phyloP scores from a whole-genome alignment of 768 basidiomycete genomes.

The Russula sp. region DNA sequence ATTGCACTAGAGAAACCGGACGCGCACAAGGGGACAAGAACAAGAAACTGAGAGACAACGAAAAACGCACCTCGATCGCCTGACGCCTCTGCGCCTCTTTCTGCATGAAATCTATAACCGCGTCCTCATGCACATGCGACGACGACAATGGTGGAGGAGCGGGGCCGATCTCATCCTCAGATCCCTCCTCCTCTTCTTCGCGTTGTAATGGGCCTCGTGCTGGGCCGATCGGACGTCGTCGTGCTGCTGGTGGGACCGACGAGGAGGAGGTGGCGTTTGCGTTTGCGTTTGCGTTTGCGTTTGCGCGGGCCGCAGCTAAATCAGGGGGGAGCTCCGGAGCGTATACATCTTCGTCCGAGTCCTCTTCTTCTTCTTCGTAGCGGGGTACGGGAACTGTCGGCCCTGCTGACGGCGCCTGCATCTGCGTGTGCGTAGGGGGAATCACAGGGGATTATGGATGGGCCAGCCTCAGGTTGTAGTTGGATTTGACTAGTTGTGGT shows the following conservation, averaged over 20 bases:
- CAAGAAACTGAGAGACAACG: not conserved
- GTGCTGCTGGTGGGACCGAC: slow-evolving; percentile 34
- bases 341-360: slow-evolving; percentile 67
- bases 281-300: slow-evolving; percentile 37
- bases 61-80: slow-evolving; percentile 54
- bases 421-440: not conserved
- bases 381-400: slow-evolving; percentile 8
- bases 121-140: slow-evolving; percentile 46
- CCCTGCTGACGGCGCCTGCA: slow-evolving; percentile 23
- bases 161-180: slow-evolving; percentile 82
- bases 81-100: slow-evolving; percentile 75
- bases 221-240: slow-evolving; percentile 49
- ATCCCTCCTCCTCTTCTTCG: slow-evolving; percentile 43
- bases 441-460: slow-evolving; percentile 30
- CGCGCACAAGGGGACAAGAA: not conserved
- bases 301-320: slow-evolving; percentile 46
- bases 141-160: slow-evolving; percentile 31
- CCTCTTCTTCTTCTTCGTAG: slow-evolving; percentile 39
- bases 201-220: slow-evolving; percentile 44
- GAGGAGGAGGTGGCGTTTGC: slow-evolving; percentile 28
- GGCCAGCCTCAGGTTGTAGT: slow-evolving; percentile 6
- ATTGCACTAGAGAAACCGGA: not conserved
- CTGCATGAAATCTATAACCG: slow-evolving; percentile 80
- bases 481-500: too few species aligned
- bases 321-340: slow-evolving; percentile 75